Evolutionary conservation across 306 rosid genomes (phyloP).

Genomic region (Ormosia semicastrata): DNA sequence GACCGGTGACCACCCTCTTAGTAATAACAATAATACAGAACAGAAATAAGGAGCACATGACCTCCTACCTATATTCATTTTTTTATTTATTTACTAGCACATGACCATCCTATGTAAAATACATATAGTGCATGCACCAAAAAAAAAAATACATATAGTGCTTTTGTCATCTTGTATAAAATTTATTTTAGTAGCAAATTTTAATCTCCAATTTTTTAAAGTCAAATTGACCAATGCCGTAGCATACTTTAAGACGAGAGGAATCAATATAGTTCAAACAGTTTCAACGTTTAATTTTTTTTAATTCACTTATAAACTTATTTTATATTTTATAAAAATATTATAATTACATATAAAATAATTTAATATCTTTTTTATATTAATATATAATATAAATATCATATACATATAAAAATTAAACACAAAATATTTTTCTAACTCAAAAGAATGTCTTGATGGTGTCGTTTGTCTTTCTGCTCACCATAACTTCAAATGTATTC

Average conservation of each 20-base stretch:
- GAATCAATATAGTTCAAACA: neutral
- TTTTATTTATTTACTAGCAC: neutral
- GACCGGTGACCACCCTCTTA: conserved; percentile 12
- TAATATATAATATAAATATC: no score
- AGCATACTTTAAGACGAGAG: neutral
- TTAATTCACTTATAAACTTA: no score
- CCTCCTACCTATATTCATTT: neutral
- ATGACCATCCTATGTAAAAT: neutral
- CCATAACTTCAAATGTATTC: no score
- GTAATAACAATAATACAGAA: neutral
- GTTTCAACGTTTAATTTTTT: no score
- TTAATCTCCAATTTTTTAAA: neutral
- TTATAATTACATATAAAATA: no score
- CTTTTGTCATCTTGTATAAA: neutral
- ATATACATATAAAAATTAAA: no score
- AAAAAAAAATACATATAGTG: neutral
- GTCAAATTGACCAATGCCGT: neutral
- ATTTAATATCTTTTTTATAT: no score
- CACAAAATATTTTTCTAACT: no score
- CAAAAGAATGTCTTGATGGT: neutral
- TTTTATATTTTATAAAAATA: no score
- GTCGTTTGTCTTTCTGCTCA: neutral
- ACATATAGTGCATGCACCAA: no score
- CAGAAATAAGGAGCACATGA: neutral
- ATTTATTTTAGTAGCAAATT: neutral